A percentile compares a stretch with the other conserved stretches of the same genome.
Evolutionary conservation across 495 filamentous ascomycete species (phyloP).

Genomic region (Talaromyces liani): DNA sequence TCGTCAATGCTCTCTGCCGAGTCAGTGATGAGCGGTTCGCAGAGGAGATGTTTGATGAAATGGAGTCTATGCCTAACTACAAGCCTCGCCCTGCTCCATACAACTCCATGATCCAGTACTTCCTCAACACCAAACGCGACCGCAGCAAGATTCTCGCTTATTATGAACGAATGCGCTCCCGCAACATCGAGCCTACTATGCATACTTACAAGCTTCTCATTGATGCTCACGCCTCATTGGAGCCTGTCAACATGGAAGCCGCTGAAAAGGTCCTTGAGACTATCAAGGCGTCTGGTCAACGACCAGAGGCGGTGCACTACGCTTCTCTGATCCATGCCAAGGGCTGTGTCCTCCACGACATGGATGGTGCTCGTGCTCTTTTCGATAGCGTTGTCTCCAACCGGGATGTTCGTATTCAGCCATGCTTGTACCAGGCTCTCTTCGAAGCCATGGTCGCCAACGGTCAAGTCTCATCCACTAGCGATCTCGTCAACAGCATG

Average conservation of each 20-base stretch:
- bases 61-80: constrained; percentile 98
- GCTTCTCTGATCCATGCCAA: constrained; percentile 93
- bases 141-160: constrained; percentile 90
- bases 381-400: constrained; percentile 75
- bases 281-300: constrained; percentile 65
- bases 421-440: constrained; percentile 90
- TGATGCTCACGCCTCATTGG: constrained; percentile 89
- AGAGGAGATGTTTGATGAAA: constrained; percentile 96
- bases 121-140: constrained; percentile 94
- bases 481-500: constrained; percentile 70
- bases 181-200: constrained; percentile 81
- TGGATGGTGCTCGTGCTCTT: constrained; percentile 68
- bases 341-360: constrained; percentile 88
- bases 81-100: constrained; percentile 94
- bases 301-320: constrained; percentile 88
- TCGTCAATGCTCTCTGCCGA: constrained; percentile 95
- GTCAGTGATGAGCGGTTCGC: constrained; percentile 97
- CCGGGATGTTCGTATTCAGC: constrained; percentile 55
- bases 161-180: constrained; percentile 86
- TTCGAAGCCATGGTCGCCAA: constrained; percentile 97
- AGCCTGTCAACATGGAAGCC: constrained; percentile 83
- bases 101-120: constrained; percentile 99
- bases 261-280: constrained; percentile 77
- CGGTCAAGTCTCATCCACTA: constrained; percentile 70
- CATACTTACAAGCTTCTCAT: constrained; percentile 98